A percentile compares a stretch with the other conserved stretches of the same genome.
These are phyloP conservation scores for Boletus pseudopeckii DNA, from an alignment of 768 basidiomycete species.

Conservation along the genomic window DNA sequence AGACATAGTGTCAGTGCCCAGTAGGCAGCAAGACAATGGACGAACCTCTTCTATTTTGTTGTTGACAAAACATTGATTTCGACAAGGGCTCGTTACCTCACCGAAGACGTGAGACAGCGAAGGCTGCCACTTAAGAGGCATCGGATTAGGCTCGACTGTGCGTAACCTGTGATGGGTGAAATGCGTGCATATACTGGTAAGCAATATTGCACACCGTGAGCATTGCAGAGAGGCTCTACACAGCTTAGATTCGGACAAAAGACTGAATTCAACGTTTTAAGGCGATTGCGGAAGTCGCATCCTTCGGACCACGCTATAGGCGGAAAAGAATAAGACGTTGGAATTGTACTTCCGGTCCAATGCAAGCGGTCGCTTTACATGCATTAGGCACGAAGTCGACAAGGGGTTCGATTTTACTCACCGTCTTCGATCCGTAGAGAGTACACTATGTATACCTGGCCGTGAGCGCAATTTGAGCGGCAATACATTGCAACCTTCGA, in stretches of 20 bases:
- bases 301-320: constrained; percentile 2
- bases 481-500: constrained; percentile 49
- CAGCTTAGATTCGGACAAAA: constrained; percentile 58
- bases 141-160: constrained; percentile 24
- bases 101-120: neutral
- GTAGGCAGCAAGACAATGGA: neutral
- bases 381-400: constrained; percentile 3
- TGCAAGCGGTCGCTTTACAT: constrained; percentile 31
- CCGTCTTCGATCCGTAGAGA: constrained; percentile 24
- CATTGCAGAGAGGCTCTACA: constrained; percentile 45
- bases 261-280: constrained; percentile 35
- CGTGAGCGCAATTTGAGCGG: constrained; percentile 36
- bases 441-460: constrained; percentile 23
- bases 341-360: constrained; percentile 28
- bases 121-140: constrained; percentile 5
- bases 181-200: constrained; percentile 7
- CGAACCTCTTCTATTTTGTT: constrained; percentile 13
- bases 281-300: constrained; percentile 22
- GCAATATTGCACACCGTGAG: constrained; percentile 40
- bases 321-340: constrained; percentile 14
- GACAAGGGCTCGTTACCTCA: constrained; percentile 22
- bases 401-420: constrained; percentile 24
- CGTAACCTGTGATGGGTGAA: constrained; percentile 12
- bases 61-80: constrained; percentile 28
- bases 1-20: neutral